phyloP scores from a whole-genome alignment of 306 rosid genomes.

The Cicer judaicum region DNA sequence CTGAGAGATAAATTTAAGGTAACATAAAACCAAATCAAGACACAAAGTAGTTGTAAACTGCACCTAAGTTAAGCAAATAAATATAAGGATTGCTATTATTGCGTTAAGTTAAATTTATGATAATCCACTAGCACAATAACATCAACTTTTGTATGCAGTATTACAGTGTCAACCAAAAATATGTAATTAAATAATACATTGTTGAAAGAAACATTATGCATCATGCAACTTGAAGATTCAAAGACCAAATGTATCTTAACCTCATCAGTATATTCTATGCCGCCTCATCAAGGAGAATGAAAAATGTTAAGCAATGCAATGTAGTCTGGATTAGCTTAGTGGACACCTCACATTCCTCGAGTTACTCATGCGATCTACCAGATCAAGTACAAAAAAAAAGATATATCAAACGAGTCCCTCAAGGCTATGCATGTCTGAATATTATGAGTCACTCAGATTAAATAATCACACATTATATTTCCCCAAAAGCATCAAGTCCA shows the following conservation, averaged over 20 bases:
- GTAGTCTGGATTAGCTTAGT: neutral
- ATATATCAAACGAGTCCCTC: neutral
- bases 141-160: neutral
- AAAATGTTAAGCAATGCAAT: slow-evolving; percentile 20
- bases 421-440: slow-evolving; percentile 19
- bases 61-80: slow-evolving; percentile 9
- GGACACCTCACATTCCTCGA: slow-evolving; percentile 7
- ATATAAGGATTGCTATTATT: neutral
- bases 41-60: neutral
- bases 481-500: neutral
- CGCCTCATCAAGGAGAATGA: neutral
- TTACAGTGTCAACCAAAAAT: neutral
- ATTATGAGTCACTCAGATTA: slow-evolving; percentile 23
- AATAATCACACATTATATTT: neutral
- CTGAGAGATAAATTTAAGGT: slow-evolving; percentile 32
- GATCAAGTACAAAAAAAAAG: slow-evolving; percentile 21
- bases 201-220: neutral
- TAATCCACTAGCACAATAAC: neutral
- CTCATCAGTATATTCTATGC: neutral
- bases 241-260: neutral
- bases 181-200: neutral
- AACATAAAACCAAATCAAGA: slow-evolving; percentile 34
- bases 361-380: neutral
- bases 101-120: neutral
- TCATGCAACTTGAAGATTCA: neutral